Evolutionary conservation across 176 grass and related monocot species (phyloP).

Genomic region (Phoenix dactylifera): DNA sequence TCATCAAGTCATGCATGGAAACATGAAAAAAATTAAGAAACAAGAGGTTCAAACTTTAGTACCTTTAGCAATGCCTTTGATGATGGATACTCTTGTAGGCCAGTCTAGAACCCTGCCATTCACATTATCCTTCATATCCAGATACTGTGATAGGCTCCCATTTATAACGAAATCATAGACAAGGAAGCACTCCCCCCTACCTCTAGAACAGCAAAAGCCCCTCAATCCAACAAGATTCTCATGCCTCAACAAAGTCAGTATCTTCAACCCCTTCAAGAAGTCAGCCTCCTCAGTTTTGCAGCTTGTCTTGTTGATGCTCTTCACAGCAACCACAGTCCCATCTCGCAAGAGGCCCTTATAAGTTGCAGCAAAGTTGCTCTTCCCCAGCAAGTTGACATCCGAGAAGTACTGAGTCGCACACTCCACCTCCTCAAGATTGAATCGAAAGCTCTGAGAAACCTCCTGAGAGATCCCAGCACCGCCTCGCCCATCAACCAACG

Average conservation of each 20-base stretch:
- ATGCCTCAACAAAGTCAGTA: constrained; percentile 57
- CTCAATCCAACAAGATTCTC: constrained; percentile 73
- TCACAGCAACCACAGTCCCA: constrained; percentile 59
- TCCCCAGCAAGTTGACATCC: constrained; percentile 80
- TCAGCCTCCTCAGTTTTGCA: constrained; percentile 93
- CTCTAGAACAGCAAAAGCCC: constrained; percentile 89
- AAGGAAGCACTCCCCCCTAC: constrained; percentile 76
- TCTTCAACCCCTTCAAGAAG: constrained; percentile 81
- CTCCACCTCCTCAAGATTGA: constrained; percentile 95
- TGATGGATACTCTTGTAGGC: constrained; percentile 68
- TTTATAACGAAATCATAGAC: constrained; percentile 80
- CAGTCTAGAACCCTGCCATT: constrained; percentile 56
- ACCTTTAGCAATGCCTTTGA: constrained; percentile 90
- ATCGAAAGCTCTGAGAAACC: constrained; percentile 62
- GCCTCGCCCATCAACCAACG: constrained; percentile 31
- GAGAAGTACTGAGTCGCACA: constrained; percentile 96
- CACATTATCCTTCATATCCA: constrained; percentile 37
- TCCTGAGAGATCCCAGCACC: constrained; percentile 55
- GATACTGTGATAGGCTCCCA: constrained; percentile 53
- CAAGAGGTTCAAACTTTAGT: not conserved
- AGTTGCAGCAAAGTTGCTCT: constrained; percentile 64
- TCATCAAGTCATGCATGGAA: too few species aligned
- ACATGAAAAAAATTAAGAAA: too few species aligned
- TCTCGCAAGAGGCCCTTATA: constrained; percentile 82
- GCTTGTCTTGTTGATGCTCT: constrained; percentile 85